Evolutionary conservation across 1,284 basidiomycete genomes (phyloP).

Genomic region (Somion occarium): DNA sequence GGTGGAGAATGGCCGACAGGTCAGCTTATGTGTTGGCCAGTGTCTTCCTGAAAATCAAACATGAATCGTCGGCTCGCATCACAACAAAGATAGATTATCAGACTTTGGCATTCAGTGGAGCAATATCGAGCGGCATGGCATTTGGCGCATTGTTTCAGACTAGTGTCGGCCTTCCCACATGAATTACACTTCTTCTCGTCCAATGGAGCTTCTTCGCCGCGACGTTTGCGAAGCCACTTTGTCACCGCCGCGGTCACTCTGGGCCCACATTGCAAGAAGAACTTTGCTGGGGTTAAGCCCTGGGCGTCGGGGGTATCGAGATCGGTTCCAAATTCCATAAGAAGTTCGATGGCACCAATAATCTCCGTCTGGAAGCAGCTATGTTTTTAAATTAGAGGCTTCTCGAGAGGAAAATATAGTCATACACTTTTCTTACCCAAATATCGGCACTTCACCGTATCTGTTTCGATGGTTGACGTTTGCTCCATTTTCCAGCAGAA

Average conservation of each 20-base stretch:
- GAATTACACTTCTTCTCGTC: slow-evolving; percentile 38
- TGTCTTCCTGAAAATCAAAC: slow-evolving; percentile 29
- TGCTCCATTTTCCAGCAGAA: slow-evolving; percentile 39
- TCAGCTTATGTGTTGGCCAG: slow-evolving; percentile 45
- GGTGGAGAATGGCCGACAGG: slow-evolving; percentile 39
- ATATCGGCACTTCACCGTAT: slow-evolving; percentile 42
- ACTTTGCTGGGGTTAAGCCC: slow-evolving; percentile 28
- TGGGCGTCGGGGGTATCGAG: slow-evolving; percentile 45
- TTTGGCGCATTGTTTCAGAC: slow-evolving; percentile 38
- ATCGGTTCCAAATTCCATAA: slow-evolving; percentile 47
- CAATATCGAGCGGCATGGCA: slow-evolving; percentile 47
- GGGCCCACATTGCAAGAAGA: slow-evolving; percentile 36
- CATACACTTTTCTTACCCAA: slow-evolving; percentile 17
- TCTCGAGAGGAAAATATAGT: no score
- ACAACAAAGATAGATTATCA: no score
- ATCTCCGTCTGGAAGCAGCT: slow-evolving; percentile 33
- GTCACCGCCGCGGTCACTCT: slow-evolving; percentile 40
- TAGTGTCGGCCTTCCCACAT: slow-evolving; percentile 26
- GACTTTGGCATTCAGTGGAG: slow-evolving; percentile 49
- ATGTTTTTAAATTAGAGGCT: no score
- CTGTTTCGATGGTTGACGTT: slow-evolving; percentile 34
- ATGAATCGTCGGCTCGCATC: neutral
- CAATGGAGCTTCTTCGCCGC: slow-evolving; percentile 36
- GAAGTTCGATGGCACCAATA: slow-evolving; percentile 33
- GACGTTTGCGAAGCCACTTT: slow-evolving; percentile 44